Percentiles rank a stretch among this genome's conserved stretches.
phyloP scores from a whole-genome alignment of 371 early-diverging fungal genomes.

The Haplosporangium sp. region DNA sequence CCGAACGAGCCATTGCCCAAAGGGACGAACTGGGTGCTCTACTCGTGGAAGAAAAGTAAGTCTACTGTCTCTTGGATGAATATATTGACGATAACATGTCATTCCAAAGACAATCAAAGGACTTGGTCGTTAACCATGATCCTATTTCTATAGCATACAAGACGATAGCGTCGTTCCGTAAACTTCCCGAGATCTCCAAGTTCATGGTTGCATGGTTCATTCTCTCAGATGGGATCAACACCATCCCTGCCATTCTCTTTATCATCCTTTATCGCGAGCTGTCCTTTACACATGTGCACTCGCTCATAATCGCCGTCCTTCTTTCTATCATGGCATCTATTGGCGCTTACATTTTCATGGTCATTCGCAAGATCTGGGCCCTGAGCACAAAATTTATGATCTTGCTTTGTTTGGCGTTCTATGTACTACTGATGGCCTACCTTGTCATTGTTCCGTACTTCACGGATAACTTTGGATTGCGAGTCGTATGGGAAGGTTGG shows the following conservation, averaged over 20 bases:
- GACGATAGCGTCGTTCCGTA: slow-evolving; percentile 23
- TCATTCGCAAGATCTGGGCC: slow-evolving; percentile 33
- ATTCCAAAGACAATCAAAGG: no score
- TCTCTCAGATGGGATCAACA: slow-evolving; percentile 58
- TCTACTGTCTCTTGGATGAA: no score
- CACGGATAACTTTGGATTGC: slow-evolving; percentile 22
- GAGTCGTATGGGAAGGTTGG: slow-evolving; percentile 30
- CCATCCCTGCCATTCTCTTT: slow-evolving; percentile 50
- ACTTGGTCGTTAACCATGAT: no score
- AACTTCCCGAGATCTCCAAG: slow-evolving; percentile 55
- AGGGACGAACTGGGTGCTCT: slow-evolving; percentile 57
- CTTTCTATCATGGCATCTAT: slow-evolving; percentile 24
- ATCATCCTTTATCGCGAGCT: slow-evolving; percentile 49
- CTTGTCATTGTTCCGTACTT: slow-evolving; percentile 23
- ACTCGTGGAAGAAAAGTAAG: slow-evolving; percentile 58
- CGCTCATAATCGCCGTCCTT: slow-evolving; percentile 35
- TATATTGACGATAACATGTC: no score
- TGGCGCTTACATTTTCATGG: slow-evolving; percentile 29
- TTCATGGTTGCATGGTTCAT: slow-evolving; percentile 59
- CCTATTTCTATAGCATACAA: slow-evolving; percentile 13
- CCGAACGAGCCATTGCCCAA: slow-evolving; percentile 70
- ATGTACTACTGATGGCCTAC: slow-evolving; percentile 23
- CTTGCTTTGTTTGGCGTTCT: slow-evolving; percentile 15
- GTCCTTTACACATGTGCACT: slow-evolving; percentile 25
- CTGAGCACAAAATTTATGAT: slow-evolving; percentile 34